phyloP scores from a whole-genome alignment of 331 rosid species.

The Phaseolus coccineus region DNA sequence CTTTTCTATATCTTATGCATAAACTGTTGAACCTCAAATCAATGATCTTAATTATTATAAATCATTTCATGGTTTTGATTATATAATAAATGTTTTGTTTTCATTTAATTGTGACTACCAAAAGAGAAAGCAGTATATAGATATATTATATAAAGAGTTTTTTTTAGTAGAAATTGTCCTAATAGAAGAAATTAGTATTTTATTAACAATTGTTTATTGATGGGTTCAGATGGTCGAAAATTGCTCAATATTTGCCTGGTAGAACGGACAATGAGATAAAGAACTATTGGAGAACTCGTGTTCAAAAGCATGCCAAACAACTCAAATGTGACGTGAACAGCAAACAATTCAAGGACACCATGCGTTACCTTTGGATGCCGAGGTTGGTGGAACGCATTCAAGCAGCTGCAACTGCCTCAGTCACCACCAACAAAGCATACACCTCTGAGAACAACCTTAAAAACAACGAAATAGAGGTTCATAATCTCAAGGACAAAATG shows the following conservation, averaged over 20 bases:
- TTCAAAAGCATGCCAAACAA: conserved; percentile 94
- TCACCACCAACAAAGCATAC: not conserved
- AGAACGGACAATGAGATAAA: conserved; percentile 93
- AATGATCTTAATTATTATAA: not conserved
- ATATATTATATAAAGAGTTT: too few species aligned
- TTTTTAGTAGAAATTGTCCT: too few species aligned
- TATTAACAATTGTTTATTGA: not conserved
- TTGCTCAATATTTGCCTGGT: conserved; percentile 91
- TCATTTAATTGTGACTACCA: too few species aligned
- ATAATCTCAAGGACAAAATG: conserved; percentile 5
- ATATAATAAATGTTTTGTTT: too few species aligned
- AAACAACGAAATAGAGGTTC: conserved; percentile 26
- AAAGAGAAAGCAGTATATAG: too few species aligned
- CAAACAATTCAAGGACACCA: conserved; percentile 95
- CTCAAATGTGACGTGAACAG: conserved; percentile 98
- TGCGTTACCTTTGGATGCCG: conserved; percentile 99
- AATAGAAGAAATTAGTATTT: too few species aligned
- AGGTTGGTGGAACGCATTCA: conserved; percentile 88
- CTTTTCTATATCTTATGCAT: not conserved
- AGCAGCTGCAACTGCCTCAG: conserved; percentile 55
- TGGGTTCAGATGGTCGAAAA: conserved; percentile 87
- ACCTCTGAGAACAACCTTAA: not conserved
- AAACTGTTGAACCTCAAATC: too few species aligned
- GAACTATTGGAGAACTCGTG: conserved; percentile 97
- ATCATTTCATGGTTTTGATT: too few species aligned